Evolutionary conservation across 176 grass and related monocot genomes (phyloP), one percentile per base, ranked within the genome.

Genomic region (Aegilops bicornis): DNA sequence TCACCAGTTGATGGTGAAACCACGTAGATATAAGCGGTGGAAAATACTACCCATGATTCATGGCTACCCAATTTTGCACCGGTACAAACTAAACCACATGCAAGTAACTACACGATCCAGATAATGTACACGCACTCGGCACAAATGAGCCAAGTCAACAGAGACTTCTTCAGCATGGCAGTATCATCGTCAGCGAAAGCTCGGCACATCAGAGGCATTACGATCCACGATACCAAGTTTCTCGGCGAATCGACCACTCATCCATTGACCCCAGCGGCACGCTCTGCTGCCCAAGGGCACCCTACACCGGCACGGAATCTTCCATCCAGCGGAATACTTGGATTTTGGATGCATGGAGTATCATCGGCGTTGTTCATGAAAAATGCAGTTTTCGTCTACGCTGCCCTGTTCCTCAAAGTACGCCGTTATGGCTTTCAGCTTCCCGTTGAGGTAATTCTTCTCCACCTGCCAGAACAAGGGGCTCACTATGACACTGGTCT

Each of bases 371-470:
- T 35, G 36, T 36, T 24, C 3, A 3, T 11, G 66, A 54, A 54
- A 19, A 54, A 7, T 54, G 50, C 50, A 54, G 50, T 54, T 54
- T 7, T 54, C 6, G 1, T n/a, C 80, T 67, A 37, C 23, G 29
- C 17, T 37, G 11, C 25, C 65, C 63, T 86, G 84, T 79, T 89
- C 54, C 82, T 93, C 84, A n/a, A 94, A 98, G 79, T 98, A 98
- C 7, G 96, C 93, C 19, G 96, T 95, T 78, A 95, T 87, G 72
- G 93, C 91, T 89, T 98, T 98, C 50, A 95, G 83, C 84, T 89
- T 98, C 60, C 96, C 93, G 75, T 98, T 98, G 67, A 98, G 80
- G 79, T 92, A 92, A 72, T 95, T 98, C 86, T 92, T 98, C 86
- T 98, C 96, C 30, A 98, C 93, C 96, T 98, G 78, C 33, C 82